These are phyloP conservation scores for Saccharomycopsis fermentans DNA, from an alignment of 805 yeast genomes.

Conservation along the genomic window DNA sequence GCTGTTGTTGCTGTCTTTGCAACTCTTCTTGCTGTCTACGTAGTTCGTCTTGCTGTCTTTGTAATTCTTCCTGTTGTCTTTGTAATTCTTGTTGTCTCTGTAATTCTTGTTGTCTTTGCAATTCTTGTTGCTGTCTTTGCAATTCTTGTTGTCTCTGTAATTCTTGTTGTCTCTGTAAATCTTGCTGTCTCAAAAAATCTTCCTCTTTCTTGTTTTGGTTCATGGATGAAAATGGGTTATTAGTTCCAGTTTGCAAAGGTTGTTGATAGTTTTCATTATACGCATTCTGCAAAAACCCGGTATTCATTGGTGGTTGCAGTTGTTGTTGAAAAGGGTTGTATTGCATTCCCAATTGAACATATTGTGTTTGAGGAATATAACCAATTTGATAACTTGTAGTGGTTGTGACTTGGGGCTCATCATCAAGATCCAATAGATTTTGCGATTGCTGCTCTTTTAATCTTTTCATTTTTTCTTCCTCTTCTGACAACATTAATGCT, in stretches of 20 bases:
- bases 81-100: conserved; percentile 12
- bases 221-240: conserved; percentile 64
- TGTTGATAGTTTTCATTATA: conserved; percentile 25
- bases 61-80: conserved; percentile 9
- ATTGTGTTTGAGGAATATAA: conserved; percentile 27
- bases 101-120: conserved; percentile 15
- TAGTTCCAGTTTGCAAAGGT: conserved; percentile 61
- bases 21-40: conserved; percentile 22
- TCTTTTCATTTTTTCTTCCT: conserved; percentile 64
- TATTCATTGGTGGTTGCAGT: conserved; percentile 36
- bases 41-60: conserved; percentile 20
- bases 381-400: conserved; percentile 17
- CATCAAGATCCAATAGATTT: conserved; percentile 47
- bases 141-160: conserved; percentile 13
- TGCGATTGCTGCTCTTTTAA: conserved; percentile 32
- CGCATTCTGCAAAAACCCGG: conserved; percentile 44
- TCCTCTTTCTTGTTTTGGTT: conserved; percentile 17
- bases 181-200: conserved; percentile 18
- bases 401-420: conserved; percentile 27
- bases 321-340: conserved; percentile 45
- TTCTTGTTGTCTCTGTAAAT: conserved; percentile 17
- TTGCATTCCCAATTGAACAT: conserved; percentile 42
- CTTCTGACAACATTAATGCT: conserved; percentile 62
- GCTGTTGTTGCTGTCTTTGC: conserved; percentile 19
- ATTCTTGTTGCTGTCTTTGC: conserved; percentile 6